Evolutionary conservation across 129 eudicot species (phyloP), one percentile per base, ranked within the genome.

Genomic region (Pittosporum tobira): DNA sequence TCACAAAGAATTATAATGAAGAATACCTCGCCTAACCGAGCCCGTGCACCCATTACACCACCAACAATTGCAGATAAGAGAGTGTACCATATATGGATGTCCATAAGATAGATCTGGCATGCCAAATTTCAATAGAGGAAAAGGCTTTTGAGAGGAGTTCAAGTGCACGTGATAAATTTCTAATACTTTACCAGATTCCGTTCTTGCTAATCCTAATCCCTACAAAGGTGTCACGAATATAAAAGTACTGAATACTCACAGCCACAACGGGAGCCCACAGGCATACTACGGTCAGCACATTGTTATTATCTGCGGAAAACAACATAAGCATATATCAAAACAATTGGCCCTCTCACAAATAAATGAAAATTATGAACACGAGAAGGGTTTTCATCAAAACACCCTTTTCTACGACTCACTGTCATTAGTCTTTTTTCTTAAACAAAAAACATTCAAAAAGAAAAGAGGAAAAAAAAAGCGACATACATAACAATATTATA

Each of bases 31-130:
- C 99, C 99, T 70, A 93, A 60, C 38, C 94, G 94, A 63, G 74
- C 88, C 64, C 96, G 81, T 20, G 99, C 99, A 69, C 99, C 99
- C 85, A 84, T 93, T 56, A 93, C 99, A 67, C 94, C 99, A 70
- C 99, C 99, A 24, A 87, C 65, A 55, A 93, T 76, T 65, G 99
- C 99, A 48, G 99, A 93, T 34, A 93, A 57, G 4, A 93, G 85
- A 8, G 99, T 93, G 81, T 87, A 87, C 81, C 81, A 93, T 46
- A 93, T 93, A 73, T 87, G 89, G 56, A 87, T 78, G 62, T 93
- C 99, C 99, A 93, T 87, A 34, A 93, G 18, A 81, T 93, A 93
- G 60, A 93, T 93, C 99, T 93, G 94, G 59, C 70, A 43, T 15
- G 10, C 11, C 1, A 34, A 8, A 34, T 34, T 34, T 34, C 10